Base-by-base conservation (phyloP, 257 asterid species). In the Anisodus tanguticus region DNA sequence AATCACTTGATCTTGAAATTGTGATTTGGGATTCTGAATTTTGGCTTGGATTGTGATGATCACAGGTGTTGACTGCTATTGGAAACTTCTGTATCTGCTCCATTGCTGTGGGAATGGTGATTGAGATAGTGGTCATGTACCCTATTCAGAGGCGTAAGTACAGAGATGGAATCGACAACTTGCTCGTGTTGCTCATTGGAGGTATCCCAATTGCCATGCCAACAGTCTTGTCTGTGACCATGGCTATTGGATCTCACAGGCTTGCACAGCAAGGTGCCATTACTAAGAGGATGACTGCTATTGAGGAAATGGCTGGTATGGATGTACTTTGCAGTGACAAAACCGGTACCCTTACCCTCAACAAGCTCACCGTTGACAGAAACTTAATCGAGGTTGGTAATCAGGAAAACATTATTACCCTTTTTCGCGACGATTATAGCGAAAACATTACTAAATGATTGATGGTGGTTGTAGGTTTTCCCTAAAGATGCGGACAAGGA, bases 201-300 rank as follows among this genome's bases (percentile, higher is more conserved):
- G 98, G 98, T 35, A 95, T 95, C 84, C 98, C 98, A 11, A 95
- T 95, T 79, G 98, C 98, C 83, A 95, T 95, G 98, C 98, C 98
- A 1, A 93, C 98, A 0, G 98, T 95, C 22, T 81, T 95, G 90
- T 95, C 98, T 1, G 98, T 95, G 51, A 95, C 98, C 41, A 95
- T 95, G 98, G 98, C 98, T 31, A 95, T 95, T n/a, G 98, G 97
- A 62, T 95, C 98, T 31, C 98, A 94, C 79, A 83, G 98, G 53
- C 93, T 95, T 6, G 93, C 98, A 5, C 91, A 95, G 12, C 98
- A 95, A 88, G 98, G 98, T 1, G 98, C 98, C 90, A 95, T 95
- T 82, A 95, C 98, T 41, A 95, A 95, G 91, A 93, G 98, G 87
- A 95, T 95, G 98, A 94, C 98, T n/a, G 98, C 98, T 70, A 95